These are phyloP conservation scores for Boletus sensibilis DNA, from an alignment of 768 basidiomycete species.

Conservation along the genomic window DNA sequence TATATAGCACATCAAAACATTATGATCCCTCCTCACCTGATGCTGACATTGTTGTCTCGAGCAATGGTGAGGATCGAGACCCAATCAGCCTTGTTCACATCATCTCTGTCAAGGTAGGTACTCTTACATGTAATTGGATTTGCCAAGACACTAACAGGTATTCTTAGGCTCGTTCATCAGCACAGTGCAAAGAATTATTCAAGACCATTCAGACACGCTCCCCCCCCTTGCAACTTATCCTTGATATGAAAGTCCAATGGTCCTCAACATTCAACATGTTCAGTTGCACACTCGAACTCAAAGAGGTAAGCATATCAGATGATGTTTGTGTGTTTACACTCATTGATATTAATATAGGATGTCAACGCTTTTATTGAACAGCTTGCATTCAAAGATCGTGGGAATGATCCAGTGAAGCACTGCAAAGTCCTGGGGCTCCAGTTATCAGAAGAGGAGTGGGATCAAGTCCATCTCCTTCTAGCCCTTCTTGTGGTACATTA, in stretches of 20 bases:
- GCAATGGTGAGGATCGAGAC: neutral
- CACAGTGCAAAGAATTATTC: constrained; percentile 4
- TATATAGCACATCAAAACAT: neutral
- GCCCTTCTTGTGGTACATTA: neutral
- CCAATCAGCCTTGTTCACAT: neutral
- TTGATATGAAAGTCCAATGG: constrained; percentile 10
- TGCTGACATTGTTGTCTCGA: neutral
- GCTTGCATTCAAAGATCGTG: neutral
- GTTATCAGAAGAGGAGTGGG: neutral
- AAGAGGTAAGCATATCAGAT: constrained; percentile 1
- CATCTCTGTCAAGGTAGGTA: constrained; percentile 5
- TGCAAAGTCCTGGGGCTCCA: neutral
- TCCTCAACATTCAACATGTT: constrained; percentile 7
- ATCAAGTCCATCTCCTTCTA: neutral
- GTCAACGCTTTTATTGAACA: neutral
- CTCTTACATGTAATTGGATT: neutral
- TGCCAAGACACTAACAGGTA: neutral
- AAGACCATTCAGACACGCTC: constrained; percentile 1
- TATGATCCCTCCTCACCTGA: neutral
- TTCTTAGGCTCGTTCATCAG: constrained; percentile 1
- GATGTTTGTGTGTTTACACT: neutral
- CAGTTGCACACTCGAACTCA: neutral
- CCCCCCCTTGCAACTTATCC: neutral
- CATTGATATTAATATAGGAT: constrained; percentile 1
- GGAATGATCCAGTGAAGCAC: neutral